Evolutionary conservation across 345 rosid species (phyloP).

Genomic region (Bretschneidera sinensis): DNA sequence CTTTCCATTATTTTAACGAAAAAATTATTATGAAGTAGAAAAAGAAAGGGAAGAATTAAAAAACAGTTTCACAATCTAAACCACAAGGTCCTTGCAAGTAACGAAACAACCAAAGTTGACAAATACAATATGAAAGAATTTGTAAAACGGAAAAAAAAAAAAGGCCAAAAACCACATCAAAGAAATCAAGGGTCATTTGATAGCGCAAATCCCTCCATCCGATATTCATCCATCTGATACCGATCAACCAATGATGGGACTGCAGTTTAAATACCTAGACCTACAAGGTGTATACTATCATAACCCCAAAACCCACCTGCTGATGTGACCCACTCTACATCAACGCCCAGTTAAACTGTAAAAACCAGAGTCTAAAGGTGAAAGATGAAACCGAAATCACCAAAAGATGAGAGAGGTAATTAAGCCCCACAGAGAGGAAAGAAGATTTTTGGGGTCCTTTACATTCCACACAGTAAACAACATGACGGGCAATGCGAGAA

Average conservation of each 20-base stretch:
- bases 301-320: constrained; percentile 57
- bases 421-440: background rate
- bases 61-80: constrained; percentile 1
- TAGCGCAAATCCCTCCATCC: constrained; percentile 17
- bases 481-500: constrained; percentile 26
- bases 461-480: constrained; percentile 18
- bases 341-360: constrained; percentile 71
- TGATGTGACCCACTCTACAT: constrained; percentile 97
- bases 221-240: constrained; percentile 12
- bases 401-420: constrained; percentile 14
- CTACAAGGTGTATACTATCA: constrained; percentile 43
- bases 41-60: no score
- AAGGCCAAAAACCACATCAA: no score
- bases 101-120: no score
- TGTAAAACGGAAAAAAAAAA: constrained; percentile 2
- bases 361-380: constrained; percentile 19
- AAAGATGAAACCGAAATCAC: constrained; percentile 16
- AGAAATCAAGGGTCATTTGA: background rate
- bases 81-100: no score
- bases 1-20: no score
- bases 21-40: constrained; percentile 2
- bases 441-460: background rate
- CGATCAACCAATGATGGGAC: constrained; percentile 44
- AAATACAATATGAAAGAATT: constrained; percentile 13
- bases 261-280: constrained; percentile 45